Percentiles rank a stretch among this genome's conserved stretches.
Conservation (phyloP, 148 eudicot genomes). For the Arctostaphylos glauca region DNA sequence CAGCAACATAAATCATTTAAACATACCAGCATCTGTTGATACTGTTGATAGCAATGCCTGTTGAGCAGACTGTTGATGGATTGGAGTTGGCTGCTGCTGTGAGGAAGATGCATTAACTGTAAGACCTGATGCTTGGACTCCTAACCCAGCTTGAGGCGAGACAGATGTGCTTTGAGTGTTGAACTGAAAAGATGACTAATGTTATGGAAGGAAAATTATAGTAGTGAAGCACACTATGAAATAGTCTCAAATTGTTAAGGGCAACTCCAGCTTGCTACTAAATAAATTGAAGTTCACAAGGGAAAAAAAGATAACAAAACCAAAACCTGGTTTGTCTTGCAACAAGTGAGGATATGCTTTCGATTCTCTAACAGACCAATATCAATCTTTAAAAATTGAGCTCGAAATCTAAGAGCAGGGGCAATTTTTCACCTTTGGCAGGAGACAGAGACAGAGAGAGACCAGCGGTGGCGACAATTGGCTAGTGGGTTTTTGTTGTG, state of each 20-base stretch:
- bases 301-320: not conserved
- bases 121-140: conserved; percentile 58
- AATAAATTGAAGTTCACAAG: not conserved
- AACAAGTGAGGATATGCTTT: not conserved
- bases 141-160: conserved; percentile 65
- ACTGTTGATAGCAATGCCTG: conserved; percentile 51
- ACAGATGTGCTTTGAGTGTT: conserved; percentile 72
- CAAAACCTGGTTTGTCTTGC: not conserved
- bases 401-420: not conserved
- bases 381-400: not conserved
- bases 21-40: conserved; percentile 68
- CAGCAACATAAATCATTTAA: not conserved
- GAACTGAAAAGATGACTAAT: conserved; percentile 51
- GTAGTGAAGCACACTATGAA: not conserved
- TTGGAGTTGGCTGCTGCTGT: conserved; percentile 65
- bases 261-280: not conserved
- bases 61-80: conserved; percentile 54
- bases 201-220: conserved; percentile 9
- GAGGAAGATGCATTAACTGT: conserved; percentile 50
- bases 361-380: not conserved
- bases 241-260: not conserved
- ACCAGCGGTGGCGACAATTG: too few species aligned
- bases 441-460: not conserved
- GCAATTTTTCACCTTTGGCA: not conserved
- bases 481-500: too few species aligned